These are phyloP conservation scores for Debaryomycetaceae sp. DNA, from an alignment of 1,139 yeast genomes.

Conservation along the genomic window DNA sequence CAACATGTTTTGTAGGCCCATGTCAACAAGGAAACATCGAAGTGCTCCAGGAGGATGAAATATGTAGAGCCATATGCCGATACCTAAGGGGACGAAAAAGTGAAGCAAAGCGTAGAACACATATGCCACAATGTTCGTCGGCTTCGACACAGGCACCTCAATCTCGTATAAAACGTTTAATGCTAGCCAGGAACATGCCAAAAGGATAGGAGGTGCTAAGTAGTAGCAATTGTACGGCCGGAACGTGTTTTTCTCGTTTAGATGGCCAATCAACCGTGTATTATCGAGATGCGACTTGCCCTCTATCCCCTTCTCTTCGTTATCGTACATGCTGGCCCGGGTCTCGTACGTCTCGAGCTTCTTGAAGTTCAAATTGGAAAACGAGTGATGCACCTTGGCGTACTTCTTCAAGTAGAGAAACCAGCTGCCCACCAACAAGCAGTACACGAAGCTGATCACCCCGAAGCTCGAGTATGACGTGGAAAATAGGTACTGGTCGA, in stretches of 20 bases:
- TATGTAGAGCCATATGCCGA: slow-evolving; percentile 11
- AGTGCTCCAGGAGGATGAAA: slow-evolving; percentile 15
- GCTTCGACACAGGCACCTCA: slow-evolving; percentile 7
- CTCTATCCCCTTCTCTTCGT: not conserved
- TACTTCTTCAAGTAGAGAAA: slow-evolving; percentile 13
- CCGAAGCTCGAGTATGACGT: slow-evolving; percentile 7
- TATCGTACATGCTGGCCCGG: not conserved
- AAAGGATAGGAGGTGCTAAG: slow-evolving; percentile 10
- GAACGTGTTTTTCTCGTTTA: slow-evolving; percentile 6
- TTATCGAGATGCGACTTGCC: slow-evolving; percentile 1
- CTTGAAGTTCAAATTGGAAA: not conserved
- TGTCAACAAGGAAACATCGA: slow-evolving; percentile 8
- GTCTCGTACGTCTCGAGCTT: not conserved
- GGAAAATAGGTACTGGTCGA: slow-evolving; percentile 37
- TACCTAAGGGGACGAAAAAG: slow-evolving; percentile 10
- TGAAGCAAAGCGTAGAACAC: slow-evolving; percentile 13
- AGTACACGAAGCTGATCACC: slow-evolving; percentile 4
- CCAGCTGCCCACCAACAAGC: slow-evolving; percentile 11
- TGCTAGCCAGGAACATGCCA: slow-evolving; percentile 10
- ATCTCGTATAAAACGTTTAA: slow-evolving; percentile 8
- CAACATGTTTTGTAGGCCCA: slow-evolving; percentile 12
- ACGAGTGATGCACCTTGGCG: not conserved
- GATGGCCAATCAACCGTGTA: slow-evolving; percentile 6
- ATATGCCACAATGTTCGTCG: slow-evolving; percentile 12
- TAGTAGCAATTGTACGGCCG: slow-evolving; percentile 8